These are phyloP conservation scores for Berkeleyomyces basicola DNA, from an alignment of 2,329 filamentous ascomycete genomes.

Conservation along the genomic window DNA sequence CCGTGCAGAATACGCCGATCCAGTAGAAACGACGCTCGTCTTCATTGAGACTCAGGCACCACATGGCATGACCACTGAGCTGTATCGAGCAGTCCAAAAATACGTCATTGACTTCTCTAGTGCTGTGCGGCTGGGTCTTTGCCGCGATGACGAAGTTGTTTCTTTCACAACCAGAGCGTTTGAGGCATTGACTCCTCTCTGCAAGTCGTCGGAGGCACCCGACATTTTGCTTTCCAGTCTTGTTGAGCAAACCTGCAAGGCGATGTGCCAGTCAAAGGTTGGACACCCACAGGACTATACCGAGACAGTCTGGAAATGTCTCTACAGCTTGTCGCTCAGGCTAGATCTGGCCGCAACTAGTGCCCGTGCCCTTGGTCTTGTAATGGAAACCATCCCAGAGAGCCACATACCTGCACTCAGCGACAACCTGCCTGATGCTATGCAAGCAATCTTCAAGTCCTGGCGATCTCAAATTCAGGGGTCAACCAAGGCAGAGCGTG, in stretches of 20 bases:
- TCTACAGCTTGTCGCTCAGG: constrained; percentile 2
- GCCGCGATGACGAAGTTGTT: constrained; percentile 10
- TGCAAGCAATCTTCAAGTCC: neutral
- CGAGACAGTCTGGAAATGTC: constrained; percentile 9
- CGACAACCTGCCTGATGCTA: neutral
- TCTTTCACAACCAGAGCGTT: constrained; percentile 6
- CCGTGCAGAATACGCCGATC: constrained; percentile 1
- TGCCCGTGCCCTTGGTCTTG: constrained; percentile 1
- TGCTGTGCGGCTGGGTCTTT: constrained; percentile 8
- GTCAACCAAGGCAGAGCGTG: neutral
- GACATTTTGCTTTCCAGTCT: constrained; percentile 6
- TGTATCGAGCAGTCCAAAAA: neutral
- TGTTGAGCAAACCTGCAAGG: constrained; percentile 3
- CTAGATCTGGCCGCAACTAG: constrained; percentile 7
- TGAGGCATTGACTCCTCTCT: neutral
- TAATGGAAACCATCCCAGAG: constrained; percentile 9
- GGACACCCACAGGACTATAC: constrained; percentile 5
- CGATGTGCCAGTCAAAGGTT: constrained; percentile 6
- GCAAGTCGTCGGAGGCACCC: neutral
- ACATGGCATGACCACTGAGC: neutral
- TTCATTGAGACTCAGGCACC: constrained; percentile 1
- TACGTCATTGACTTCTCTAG: constrained; percentile 7
- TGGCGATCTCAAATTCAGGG: neutral
- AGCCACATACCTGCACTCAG: neutral
- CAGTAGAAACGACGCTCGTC: neutral